A percentile compares a stretch with the other conserved stretches of the same genome.
Evolutionary conservation across 1,284 basidiomycete genomes (phyloP).

Genomic region (Trichosporon sp.): DNA sequence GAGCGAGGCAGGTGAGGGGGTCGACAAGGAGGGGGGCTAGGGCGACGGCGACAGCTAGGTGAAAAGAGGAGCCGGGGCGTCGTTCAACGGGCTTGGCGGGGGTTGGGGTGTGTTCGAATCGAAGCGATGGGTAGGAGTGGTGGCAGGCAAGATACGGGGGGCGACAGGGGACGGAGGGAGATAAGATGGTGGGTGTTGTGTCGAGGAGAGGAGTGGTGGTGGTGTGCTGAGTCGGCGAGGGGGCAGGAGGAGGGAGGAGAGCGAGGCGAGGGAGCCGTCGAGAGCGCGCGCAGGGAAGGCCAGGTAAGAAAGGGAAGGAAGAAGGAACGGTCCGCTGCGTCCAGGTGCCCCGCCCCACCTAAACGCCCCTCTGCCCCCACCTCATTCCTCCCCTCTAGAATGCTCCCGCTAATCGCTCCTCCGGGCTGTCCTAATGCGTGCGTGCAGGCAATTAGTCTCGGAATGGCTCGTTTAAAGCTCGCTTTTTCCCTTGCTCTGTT

Average conservation of each 20-base stretch:
- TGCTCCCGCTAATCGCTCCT: neutral
- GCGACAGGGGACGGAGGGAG: neutral
- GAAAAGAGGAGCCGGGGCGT: neutral
- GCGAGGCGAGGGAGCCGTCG: neutral
- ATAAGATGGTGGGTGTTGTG: neutral
- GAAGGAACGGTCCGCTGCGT: neutral
- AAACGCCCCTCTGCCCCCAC: neutral
- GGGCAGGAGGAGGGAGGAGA: neutral
- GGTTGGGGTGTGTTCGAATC: neutral
- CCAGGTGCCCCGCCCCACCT: conserved; percentile 3
- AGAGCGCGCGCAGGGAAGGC: neutral
- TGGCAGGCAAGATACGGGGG: neutral
- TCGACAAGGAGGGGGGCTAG: neutral
- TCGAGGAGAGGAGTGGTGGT: neutral
- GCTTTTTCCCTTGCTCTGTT: neutral
- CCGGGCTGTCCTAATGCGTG: neutral
- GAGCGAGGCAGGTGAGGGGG: neutral
- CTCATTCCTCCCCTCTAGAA: neutral
- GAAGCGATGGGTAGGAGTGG: neutral
- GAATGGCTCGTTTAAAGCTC: neutral
- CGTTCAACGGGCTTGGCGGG: neutral
- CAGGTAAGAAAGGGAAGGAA: conserved; percentile 2
- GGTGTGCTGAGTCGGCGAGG: neutral
- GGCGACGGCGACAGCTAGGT: neutral
- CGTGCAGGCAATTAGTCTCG: neutral